Base-by-base conservation (phyloP, 441 rosid genomes). In the Croton laevigatus region DNA sequence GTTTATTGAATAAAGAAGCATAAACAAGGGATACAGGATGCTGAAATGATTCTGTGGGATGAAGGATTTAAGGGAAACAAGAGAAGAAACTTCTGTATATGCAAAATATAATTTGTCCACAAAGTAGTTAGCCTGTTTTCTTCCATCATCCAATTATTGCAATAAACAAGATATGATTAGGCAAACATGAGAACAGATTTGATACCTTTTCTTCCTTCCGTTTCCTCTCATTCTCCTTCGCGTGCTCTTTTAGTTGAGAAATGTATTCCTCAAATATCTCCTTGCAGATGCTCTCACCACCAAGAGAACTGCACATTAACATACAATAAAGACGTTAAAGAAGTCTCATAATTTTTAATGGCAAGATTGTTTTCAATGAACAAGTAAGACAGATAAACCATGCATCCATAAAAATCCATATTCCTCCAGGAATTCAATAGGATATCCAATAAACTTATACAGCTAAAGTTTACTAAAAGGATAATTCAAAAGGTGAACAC, bases 201-300 rank as follows among this genome's bases (percentile, higher is more conserved):
- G 42, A 38, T 79, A 93, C 98, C 97, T 96, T 96, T 73, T 91
- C 99, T 79, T 96, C 98, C 81, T 91, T 96, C 42, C 93, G 89
- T 66, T 85, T 96, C 46, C 87, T 90, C 72, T 91, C 98, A 78
- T 88, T 91, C 76, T 93, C 98, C 78, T 90, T 96, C 45, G 91
- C 88, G 80, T 87, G 88, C 78, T 95, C 99, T 66, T 80, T 86
- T 73, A 96, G 76, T 74, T 87, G 84, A 58, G 80, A 71, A 65
- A 86, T 67, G 71, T 87, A 91, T 62, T 96, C 97, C 83, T 91
- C 97, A 75, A 90, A 96, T 59, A 87, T 79, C 80, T 88, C 93
- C 80, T 48, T 84, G 75, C 91, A 82, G 73, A 81, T 71, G 78
- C 81, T 83, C 77, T 91, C 98, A 37, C 89, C 98, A n/a, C 83